Evolutionary conservation across 1,139 yeast genomes (phyloP).

Genomic region (Williopsis jadinii): DNA sequence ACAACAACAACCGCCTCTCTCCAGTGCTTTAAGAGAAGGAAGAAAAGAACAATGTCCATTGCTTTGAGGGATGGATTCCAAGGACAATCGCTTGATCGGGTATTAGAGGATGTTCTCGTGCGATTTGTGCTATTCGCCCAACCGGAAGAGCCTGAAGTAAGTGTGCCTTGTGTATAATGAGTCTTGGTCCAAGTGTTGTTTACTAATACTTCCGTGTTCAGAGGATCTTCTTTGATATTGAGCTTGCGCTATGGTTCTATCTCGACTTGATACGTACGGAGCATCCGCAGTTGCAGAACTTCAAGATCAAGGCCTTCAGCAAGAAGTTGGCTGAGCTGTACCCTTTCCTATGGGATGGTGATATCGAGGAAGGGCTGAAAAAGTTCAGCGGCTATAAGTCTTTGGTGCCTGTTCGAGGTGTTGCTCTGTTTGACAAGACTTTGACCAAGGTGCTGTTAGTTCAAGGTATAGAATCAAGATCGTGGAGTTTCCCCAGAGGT

Average conservation of each 20-base stretch:
- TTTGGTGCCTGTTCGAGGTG: constrained; percentile 94
- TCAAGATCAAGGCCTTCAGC: constrained; percentile 79
- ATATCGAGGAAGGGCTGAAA: constrained; percentile 65
- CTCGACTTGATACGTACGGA: constrained; percentile 73
- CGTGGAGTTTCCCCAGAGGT: constrained; percentile 97
- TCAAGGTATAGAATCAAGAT: constrained; percentile 75
- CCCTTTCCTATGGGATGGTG: constrained; percentile 86
- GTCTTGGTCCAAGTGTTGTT: too few species aligned
- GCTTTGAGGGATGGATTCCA: constrained; percentile 19
- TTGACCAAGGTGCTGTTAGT: constrained; percentile 72
- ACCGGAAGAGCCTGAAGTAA: constrained; percentile 69
- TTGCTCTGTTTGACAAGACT: constrained; percentile 72
- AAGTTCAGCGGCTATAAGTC: constrained; percentile 81
- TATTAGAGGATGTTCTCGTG: constrained; percentile 80
- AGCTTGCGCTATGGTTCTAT: constrained; percentile 98
- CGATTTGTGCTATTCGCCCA: constrained; percentile 85
- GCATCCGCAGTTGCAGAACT: constrained; percentile 69
- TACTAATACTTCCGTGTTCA: neutral
- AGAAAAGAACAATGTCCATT: constrained; percentile 16
- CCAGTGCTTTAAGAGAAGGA: too few species aligned
- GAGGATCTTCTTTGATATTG: constrained; percentile 87
- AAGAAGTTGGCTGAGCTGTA: constrained; percentile 66
- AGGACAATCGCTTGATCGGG: constrained; percentile 53
- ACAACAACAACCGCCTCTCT: too few species aligned
- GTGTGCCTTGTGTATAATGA: neutral